A percentile compares a stretch with the other conserved stretches of the same genome.
Evolutionary conservation across 495 filamentous ascomycete species (phyloP).

Genomic region (Tuber calosporum): DNA sequence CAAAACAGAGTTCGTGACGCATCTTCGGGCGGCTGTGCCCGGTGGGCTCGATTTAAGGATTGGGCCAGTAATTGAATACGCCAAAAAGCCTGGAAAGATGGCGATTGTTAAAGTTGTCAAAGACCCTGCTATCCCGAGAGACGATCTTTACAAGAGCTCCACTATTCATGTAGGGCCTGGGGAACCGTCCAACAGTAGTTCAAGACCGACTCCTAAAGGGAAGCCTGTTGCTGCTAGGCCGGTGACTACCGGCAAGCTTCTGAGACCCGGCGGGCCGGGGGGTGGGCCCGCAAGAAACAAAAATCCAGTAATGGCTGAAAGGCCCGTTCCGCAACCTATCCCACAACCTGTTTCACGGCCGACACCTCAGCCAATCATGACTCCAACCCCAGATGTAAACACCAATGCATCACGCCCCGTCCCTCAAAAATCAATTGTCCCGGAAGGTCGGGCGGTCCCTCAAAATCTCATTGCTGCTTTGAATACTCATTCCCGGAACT

Average conservation of each 20-base stretch:
- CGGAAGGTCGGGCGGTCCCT: conserved; percentile 43
- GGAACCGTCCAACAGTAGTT: conserved; percentile 74
- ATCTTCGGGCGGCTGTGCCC: conserved; percentile 66
- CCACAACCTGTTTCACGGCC: conserved; percentile 46
- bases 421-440: conserved; percentile 27
- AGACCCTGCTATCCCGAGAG: conserved; percentile 61
- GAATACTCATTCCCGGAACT: conserved; percentile 45
- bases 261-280: conserved; percentile 80
- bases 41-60: conserved; percentile 78
- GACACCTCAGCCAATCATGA: conserved; percentile 39
- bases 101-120: conserved; percentile 80
- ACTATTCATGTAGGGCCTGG: conserved; percentile 79
- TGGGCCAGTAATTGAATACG: conserved; percentile 77
- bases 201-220: conserved; percentile 73
- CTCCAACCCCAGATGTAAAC: neutral
- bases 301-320: conserved; percentile 45
- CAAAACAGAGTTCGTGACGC: conserved; percentile 96
- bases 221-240: conserved; percentile 79
- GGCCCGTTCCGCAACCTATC: conserved; percentile 43
- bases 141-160: conserved; percentile 89
- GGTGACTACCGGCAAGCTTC: conserved; percentile 81
- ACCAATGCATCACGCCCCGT: conserved; percentile 34
- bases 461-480: conserved; percentile 40
- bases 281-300: conserved; percentile 65
- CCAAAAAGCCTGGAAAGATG: conserved; percentile 95